These are phyloP conservation scores for Vittaforma corneae DNA, from an alignment of 371 early-diverging fungal genomes.

Conservation along the genomic window DNA sequence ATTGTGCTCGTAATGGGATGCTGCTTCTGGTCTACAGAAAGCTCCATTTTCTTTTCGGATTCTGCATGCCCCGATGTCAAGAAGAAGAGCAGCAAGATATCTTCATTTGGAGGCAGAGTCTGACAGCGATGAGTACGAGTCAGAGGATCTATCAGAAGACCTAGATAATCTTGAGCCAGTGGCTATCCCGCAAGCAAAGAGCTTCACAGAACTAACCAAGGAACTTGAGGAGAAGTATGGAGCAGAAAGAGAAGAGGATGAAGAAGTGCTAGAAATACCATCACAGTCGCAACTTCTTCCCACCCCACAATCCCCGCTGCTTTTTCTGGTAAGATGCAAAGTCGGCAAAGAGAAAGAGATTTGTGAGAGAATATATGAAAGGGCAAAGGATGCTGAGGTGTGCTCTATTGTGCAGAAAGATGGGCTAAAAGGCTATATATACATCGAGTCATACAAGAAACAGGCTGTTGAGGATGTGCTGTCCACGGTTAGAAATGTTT, in stretches of 20 bases:
- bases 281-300: conserved; percentile 51
- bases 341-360: conserved; percentile 51
- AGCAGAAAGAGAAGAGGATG: conserved; percentile 12
- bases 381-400: neutral
- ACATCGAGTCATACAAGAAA: conserved; percentile 76
- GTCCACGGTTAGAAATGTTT: conserved; percentile 66
- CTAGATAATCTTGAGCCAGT: conserved; percentile 28
- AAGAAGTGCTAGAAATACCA: conserved; percentile 4
- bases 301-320: conserved; percentile 41
- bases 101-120: conserved; percentile 54
- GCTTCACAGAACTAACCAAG: conserved; percentile 40
- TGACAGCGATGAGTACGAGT: conserved; percentile 24
- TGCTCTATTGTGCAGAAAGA: conserved; percentile 68
- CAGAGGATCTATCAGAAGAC: conserved; percentile 24
- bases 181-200: conserved; percentile 13
- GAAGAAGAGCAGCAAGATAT: conserved; percentile 36
- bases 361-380: conserved; percentile 34
- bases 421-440: conserved; percentile 78
- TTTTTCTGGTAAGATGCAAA: conserved; percentile 55
- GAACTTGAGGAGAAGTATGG: conserved; percentile 50
- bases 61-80: conserved; percentile 15
- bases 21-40: too few species aligned
- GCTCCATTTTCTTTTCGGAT: too few species aligned
- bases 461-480: conserved; percentile 71
- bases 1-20: too few species aligned